phyloP scores from a whole-genome alignment of 176 grass and related monocot genomes.

The Otatea glauca region DNA sequence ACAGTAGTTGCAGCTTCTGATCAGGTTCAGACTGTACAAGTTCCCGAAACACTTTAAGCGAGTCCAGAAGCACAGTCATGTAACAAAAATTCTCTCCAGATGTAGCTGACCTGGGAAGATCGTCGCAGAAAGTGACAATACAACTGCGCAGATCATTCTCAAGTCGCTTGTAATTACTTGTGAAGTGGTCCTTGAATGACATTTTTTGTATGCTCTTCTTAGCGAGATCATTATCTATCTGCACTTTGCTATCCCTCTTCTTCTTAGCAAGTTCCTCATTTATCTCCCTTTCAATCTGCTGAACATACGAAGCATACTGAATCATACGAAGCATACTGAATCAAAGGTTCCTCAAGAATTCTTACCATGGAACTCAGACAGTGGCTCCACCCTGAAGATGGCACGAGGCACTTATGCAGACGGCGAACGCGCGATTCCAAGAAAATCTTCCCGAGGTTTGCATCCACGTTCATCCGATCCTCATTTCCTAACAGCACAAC shows the following conservation, averaged over 20 bases:
- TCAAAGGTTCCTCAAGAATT: conserved; percentile 51
- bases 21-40: conserved; percentile 8
- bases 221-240: background rate
- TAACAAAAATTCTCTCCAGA: conserved; percentile 17
- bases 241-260: background rate
- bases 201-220: background rate
- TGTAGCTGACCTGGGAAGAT: conserved; percentile 52
- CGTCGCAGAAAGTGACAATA: conserved; percentile 21
- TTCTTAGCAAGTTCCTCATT: background rate
- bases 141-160: conserved; percentile 6
- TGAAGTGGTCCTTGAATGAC: conserved; percentile 38
- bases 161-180: background rate
- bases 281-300: background rate
- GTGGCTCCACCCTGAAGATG: conserved; percentile 44
- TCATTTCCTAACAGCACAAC: conserved; percentile 70
- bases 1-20: conserved; percentile 25
- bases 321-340: conserved; percentile 44
- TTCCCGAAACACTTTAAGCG: conserved; percentile 22
- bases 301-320: conserved; percentile 38
- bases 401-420: conserved; percentile 50
- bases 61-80: conserved; percentile 2
- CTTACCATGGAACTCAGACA: conserved; percentile 49
- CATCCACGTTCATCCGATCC: conserved; percentile 48
- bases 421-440: conserved; percentile 43
- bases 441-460: conserved; percentile 47